phyloP scores from a whole-genome alignment of 192 early-diverging fungal species.

The Backusella australiensis region DNA sequence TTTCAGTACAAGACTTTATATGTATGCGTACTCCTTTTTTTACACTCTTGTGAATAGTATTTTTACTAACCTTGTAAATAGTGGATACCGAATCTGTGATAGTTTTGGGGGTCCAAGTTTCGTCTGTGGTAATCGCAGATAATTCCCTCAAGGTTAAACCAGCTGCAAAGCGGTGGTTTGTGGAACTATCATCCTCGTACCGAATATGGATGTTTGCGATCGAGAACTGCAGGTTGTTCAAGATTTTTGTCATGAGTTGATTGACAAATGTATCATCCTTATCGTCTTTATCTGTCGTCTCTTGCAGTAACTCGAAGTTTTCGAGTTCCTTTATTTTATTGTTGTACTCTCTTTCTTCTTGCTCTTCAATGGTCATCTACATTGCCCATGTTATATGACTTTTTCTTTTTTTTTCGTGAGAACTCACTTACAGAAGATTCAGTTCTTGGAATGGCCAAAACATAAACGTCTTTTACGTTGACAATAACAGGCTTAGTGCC shows the following conservation, averaged over 20 bases:
- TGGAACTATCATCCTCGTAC: conserved; percentile 77
- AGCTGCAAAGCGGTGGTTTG: conserved; percentile 67
- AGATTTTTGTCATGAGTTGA: conserved; percentile 76
- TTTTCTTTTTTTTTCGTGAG: not conserved
- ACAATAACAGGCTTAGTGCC: conserved; percentile 81
- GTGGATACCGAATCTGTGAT: conserved; percentile 60
- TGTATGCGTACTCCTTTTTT: not conserved
- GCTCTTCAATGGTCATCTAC: conserved; percentile 45
- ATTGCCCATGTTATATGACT: not conserved
- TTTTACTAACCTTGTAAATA: conserved; percentile 60
- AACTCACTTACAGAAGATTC: conserved; percentile 47
- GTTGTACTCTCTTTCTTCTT: conserved; percentile 67
- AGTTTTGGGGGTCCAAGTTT: conserved; percentile 67
- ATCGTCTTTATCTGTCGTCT: conserved; percentile 18
- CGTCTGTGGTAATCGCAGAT: conserved; percentile 77
- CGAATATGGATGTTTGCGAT: conserved; percentile 86
- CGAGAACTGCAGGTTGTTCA: conserved; percentile 84
- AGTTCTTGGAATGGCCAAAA: conserved; percentile 70
- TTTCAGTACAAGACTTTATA: not conserved
- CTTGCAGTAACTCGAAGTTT: conserved; percentile 53
- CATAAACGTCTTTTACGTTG: conserved; percentile 69
- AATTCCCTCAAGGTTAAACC: conserved; percentile 79
- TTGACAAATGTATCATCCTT: conserved; percentile 63
- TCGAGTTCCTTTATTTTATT: conserved; percentile 64
- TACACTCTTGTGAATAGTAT: not conserved